Percentiles rank a stretch among this genome's conserved stretches.
Conservation (phyloP, 169 alveolate species). For the Perkinsus chesapeaki region DNA sequence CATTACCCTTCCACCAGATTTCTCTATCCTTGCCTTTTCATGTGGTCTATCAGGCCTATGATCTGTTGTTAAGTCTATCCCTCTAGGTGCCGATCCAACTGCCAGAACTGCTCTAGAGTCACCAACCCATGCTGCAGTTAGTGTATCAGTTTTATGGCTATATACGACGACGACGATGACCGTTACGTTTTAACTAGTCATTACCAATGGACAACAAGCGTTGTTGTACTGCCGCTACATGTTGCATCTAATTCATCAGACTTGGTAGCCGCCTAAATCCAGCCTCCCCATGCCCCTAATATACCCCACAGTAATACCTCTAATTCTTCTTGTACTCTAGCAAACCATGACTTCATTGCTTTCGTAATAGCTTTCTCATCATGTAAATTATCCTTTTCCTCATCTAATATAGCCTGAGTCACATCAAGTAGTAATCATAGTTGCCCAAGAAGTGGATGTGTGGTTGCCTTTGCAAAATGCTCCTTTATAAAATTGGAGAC, state of each 20-base stretch:
- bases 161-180: not conserved
- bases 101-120: slow-evolving; percentile 64
- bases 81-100: slow-evolving; percentile 2
- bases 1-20: slow-evolving; percentile 50
- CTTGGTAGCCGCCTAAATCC: not conserved
- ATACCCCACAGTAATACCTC: not conserved
- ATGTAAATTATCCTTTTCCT: not conserved
- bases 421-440: too few species aligned
- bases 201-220: not conserved
- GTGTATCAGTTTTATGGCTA: not conserved
- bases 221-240: not conserved
- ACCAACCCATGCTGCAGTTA: slow-evolving; percentile 57
- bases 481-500: slow-evolving; percentile 62
- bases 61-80: slow-evolving; percentile 42
- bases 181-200: not conserved
- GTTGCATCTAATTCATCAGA: not conserved
- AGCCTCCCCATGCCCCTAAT: not conserved
- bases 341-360: slow-evolving; percentile 26
- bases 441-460: too few species aligned
- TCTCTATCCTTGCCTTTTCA: slow-evolving; percentile 51
- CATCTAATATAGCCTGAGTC: not conserved
- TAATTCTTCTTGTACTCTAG: not conserved
- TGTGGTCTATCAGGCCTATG: slow-evolving; percentile 50
- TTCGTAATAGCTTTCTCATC: slow-evolving; percentile 22
- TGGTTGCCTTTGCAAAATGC: slow-evolving; percentile 16